Base-by-base conservation (phyloP, 805 yeast genomes). In the Hanseniaspora clermontiae region DNA sequence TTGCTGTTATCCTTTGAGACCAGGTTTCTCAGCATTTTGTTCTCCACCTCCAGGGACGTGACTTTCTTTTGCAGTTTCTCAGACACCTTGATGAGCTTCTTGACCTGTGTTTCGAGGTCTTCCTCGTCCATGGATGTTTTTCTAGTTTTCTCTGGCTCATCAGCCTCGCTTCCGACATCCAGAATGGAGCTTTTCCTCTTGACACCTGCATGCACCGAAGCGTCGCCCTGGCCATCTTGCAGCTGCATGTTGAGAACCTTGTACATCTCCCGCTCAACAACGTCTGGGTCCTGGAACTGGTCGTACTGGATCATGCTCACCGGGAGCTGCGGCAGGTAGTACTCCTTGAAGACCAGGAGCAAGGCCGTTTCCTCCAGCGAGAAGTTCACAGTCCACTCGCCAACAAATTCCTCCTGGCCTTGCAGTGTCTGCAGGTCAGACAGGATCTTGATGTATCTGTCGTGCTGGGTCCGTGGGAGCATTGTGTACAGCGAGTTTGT, bases 41-140 rank as follows among this genome's bases (percentile, higher is more conserved):
- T 91, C 71, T 91, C 98, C 95, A 88, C 87, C 70, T 90, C 95
- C 61, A 91, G 72, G 57, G 91, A 87, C 68, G 82, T 82, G 58
- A 93, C 80, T 65, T 82, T 82, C 64, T 78, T 76, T 68, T 89
- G 95, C 60, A 89, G 74, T 24, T 73, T 72, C 49, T 74, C 70
- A 15, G 90, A 82, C 59, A 79, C 70, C 36, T 85, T 90, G 62
- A 80, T 81, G 62, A 91, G 74, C 59, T 84, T 90, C 62, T 79
- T 78, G 19, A 90, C 77, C 58, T 77, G 80, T 58, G 81, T 74
- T 70, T 90, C 96, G 82, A 91, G 78, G 66, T 90, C 91, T 70
- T 86, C 93, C 71, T 51, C 55, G 12, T 15, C 45, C 50, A 43
- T 17, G 27, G 34, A 91, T 97, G 68, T 87, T 85, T 70, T 84